Evolutionary conservation across 2,329 filamentous ascomycete species (phyloP).

Genomic region (Furcasterigmium furcatum): DNA sequence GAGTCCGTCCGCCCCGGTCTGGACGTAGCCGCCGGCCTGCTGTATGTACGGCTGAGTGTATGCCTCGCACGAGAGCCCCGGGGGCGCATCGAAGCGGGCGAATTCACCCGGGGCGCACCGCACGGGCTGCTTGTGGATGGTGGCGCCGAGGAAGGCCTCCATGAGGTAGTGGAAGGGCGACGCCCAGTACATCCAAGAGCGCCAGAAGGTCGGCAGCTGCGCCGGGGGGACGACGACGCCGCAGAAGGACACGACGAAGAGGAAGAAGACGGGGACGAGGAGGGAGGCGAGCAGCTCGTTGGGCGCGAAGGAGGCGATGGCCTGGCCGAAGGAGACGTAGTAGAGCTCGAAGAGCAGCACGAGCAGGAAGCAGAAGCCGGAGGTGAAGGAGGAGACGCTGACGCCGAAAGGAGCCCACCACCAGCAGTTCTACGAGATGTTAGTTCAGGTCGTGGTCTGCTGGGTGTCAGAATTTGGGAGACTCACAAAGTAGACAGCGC

Average conservation of each 20-base stretch:
- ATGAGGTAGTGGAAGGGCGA: conserved; percentile 67
- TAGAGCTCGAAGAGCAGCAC: conserved; percentile 65
- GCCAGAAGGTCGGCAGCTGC: conserved; percentile 61
- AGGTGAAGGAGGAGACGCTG: conserved; percentile 48
- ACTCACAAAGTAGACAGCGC: conserved; percentile 54
- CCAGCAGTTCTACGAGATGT: conserved; percentile 43
- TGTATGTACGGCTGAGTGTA: conserved; percentile 54
- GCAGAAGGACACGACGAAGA: conserved; percentile 68
- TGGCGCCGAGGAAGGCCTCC: conserved; percentile 55
- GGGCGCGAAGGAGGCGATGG: conserved; percentile 63
- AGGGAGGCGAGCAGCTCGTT: conserved; percentile 65
- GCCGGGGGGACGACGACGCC: conserved; percentile 64
- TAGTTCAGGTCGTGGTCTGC: background rate
- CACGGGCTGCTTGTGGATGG: conserved; percentile 52
- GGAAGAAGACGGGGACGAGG: conserved; percentile 66
- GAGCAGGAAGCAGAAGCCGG: conserved; percentile 60
- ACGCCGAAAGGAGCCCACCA: conserved; percentile 50
- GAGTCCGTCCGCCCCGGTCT: conserved; percentile 47
- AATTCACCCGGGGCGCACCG: conserved; percentile 53
- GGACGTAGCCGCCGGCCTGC: conserved; percentile 58
- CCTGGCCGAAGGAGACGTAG: conserved; percentile 63
- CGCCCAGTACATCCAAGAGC: conserved; percentile 62
- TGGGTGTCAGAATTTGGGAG: background rate
- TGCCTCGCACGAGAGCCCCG: conserved; percentile 54
- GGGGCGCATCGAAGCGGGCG: conserved; percentile 56